phyloP scores from a whole-genome alignment of 108 stramenopile genomes.

The Cyclotella choctawhatcheeana region DNA sequence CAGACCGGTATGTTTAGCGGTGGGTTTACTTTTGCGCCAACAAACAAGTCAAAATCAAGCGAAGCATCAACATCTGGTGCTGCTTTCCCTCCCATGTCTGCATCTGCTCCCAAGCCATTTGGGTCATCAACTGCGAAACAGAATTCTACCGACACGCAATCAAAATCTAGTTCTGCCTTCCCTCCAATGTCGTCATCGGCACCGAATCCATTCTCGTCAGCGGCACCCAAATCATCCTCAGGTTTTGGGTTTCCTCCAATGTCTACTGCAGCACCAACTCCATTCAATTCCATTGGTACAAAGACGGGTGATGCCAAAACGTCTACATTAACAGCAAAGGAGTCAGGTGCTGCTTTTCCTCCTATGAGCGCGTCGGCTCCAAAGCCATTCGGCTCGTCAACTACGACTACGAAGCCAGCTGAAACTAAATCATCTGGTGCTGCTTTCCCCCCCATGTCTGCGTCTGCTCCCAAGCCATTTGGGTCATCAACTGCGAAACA shows the following conservation, averaged over 20 bases:
- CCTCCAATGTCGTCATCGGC: constrained; percentile 56
- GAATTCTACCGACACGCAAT: neutral
- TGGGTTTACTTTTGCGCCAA: neutral
- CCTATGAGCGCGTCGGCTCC: constrained; percentile 67
- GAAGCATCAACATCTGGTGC: constrained; percentile 10
- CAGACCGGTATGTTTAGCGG: neutral
- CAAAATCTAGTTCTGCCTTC: constrained; percentile 20
- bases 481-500: constrained; percentile 20
- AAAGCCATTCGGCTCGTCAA: constrained; percentile 50
- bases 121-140: neutral
- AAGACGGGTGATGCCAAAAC: constrained; percentile 7
- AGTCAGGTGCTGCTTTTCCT: constrained; percentile 45
- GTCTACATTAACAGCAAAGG: neutral
- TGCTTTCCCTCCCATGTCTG: constrained; percentile 61
- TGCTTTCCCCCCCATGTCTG: constrained; percentile 61
- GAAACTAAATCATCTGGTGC: neutral
- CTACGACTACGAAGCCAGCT: constrained; percentile 12
- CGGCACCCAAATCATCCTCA: neutral
- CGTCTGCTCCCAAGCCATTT: constrained; percentile 5
- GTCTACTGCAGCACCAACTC: constrained; percentile 63
- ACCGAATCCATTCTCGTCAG: constrained; percentile 14
- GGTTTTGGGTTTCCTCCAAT: constrained; percentile 58
- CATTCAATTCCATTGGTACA: constrained; percentile 42
- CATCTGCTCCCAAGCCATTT: constrained; percentile 29
- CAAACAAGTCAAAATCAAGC: neutral